A percentile compares a stretch with the other conserved stretches of the same genome.
Conservation (phyloP, 169 alveolate genomes). For the Neospora caninum region DNA sequence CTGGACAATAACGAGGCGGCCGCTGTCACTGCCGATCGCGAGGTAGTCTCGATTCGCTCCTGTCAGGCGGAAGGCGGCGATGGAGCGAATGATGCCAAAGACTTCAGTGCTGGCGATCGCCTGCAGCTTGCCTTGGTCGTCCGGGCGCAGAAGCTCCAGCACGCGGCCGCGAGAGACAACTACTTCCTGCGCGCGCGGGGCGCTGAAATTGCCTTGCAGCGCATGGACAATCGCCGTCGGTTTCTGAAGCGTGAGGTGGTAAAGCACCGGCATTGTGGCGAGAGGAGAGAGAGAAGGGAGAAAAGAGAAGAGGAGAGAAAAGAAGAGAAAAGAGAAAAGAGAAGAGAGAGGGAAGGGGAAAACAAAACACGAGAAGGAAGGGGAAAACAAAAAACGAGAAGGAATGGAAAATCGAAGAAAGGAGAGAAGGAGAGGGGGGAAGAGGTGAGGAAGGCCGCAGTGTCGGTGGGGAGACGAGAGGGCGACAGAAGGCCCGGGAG, state of each 20-base stretch:
- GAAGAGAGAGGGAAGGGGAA: neutral
- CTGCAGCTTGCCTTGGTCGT: constrained; percentile 92
- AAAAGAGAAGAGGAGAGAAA: neutral
- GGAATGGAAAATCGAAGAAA: no score
- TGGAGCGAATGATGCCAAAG: constrained; percentile 92
- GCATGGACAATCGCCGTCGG: constrained; percentile 97
- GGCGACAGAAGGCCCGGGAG: no score
- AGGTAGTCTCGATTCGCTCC: constrained; percentile 91
- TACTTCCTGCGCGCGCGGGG: constrained; percentile 97
- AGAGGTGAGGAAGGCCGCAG: no score
- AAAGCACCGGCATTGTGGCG: constrained; percentile 91
- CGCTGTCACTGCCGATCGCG: constrained; percentile 97
- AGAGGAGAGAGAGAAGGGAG: neutral
- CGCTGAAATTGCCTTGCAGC: constrained; percentile 97
- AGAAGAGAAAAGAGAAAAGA: neutral
- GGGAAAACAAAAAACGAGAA: neutral
- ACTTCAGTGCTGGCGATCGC: constrained; percentile 90
- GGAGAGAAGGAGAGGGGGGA: neutral
- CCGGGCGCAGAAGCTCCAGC: constrained; percentile 93
- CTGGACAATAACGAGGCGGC: constrained; percentile 94
- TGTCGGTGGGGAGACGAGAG: no score
- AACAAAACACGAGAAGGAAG: neutral
- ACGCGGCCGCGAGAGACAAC: constrained; percentile 94
- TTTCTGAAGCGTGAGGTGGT: constrained; percentile 95
- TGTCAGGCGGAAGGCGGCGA: constrained; percentile 93